Base-by-base conservation (phyloP, 169 alveolate genomes). In the Plasmodium cynomolgi region DNA sequence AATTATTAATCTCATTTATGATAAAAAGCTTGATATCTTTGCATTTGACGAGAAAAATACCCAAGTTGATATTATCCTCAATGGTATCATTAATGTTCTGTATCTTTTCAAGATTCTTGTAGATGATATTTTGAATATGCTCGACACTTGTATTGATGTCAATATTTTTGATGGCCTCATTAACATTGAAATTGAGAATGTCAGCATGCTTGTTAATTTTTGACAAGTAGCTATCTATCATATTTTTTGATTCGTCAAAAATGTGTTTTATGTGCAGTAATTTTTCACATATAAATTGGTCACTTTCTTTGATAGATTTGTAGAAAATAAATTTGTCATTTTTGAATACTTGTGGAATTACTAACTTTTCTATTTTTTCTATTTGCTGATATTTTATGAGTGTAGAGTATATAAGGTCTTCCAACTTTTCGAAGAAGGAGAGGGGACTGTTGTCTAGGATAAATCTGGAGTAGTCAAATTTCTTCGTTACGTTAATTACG, bases 361-460 rank as follows among this genome's bases (percentile, higher is more conserved):
- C 90, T 79, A 88, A 81, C 91, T 88, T 88, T 88, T 88, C 94
- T 47, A 88, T 88, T 88, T 88, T 88, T 88, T 80, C 94, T 50
- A 88, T 88, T 80, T 88, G 94, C 47, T 88, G 94, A 79, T 88
- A 88, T 88, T 88, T 88, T 39, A 88, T 88, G 54, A 88, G 74
- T 4, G 82, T 88, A 15, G 94, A 88, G 37, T 62, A 41, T 39
- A 88, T 20, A 9, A 88, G 73, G 34, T 88, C 83, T 88, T 88
- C 94, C 39, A 88, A 13, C 82, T 88, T 80, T 80, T 88, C 91
- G 72, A 79, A 88, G 72, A 88, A 88, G 20, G 72, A 88, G n/a
- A 88, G 31, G 13, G 94, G 90, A 68, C 74, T 88, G 47, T 88
- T 88, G 47, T 88, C 94, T 80, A 88, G 54, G 26, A 88, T 88